phyloP scores from a whole-genome alignment of 495 filamentous ascomycete genomes.

The Aspergillus sclerotiicarbonarius region DNA sequence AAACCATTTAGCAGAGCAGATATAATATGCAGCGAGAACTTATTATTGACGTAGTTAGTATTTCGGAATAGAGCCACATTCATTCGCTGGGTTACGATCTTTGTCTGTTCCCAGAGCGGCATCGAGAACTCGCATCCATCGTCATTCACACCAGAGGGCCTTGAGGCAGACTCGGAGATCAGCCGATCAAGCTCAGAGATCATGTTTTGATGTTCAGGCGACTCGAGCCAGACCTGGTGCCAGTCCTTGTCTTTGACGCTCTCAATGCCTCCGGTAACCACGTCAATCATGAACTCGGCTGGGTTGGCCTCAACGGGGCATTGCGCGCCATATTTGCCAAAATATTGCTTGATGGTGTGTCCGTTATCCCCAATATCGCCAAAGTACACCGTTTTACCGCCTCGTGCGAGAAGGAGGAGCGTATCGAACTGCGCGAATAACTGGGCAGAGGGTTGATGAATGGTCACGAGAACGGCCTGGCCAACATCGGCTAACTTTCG shows the following conservation, averaged over 20 bases:
- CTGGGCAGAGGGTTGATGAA: conserved; percentile 71
- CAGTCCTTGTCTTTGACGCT: conserved; percentile 47
- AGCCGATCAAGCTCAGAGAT: conserved; percentile 55
- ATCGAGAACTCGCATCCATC: conserved; percentile 57
- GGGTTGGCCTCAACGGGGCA: conserved; percentile 74
- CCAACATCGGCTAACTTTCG: conserved; percentile 63
- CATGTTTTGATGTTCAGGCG: conserved; percentile 44
- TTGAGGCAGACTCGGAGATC: conserved; percentile 39
- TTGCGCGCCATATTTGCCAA: conserved; percentile 68
- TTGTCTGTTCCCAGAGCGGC: conserved; percentile 54
- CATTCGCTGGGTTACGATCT: conserved; percentile 56
- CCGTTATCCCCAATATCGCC: conserved; percentile 59
- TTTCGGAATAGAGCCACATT: conserved; percentile 60
- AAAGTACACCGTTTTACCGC: conserved; percentile 71
- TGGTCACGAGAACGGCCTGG: conserved; percentile 70
- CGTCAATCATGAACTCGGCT: conserved; percentile 91
- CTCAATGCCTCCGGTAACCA: conserved; percentile 49
- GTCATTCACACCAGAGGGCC: conserved; percentile 31
- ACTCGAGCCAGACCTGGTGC: conserved; percentile 63
- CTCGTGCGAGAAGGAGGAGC: conserved; percentile 63
- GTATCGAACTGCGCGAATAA: conserved; percentile 74
- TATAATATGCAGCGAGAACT: conserved; percentile 44
- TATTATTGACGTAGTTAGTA: conserved; percentile 64
- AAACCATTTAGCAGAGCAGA: conserved; percentile 43
- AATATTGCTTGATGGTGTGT: conserved; percentile 62